Percentiles rank a stretch among this genome's conserved stretches.
These are phyloP conservation scores for Fusarium falciforme DNA, from an alignment of 2,329 filamentous ascomycete species.

Conservation along the genomic window DNA sequence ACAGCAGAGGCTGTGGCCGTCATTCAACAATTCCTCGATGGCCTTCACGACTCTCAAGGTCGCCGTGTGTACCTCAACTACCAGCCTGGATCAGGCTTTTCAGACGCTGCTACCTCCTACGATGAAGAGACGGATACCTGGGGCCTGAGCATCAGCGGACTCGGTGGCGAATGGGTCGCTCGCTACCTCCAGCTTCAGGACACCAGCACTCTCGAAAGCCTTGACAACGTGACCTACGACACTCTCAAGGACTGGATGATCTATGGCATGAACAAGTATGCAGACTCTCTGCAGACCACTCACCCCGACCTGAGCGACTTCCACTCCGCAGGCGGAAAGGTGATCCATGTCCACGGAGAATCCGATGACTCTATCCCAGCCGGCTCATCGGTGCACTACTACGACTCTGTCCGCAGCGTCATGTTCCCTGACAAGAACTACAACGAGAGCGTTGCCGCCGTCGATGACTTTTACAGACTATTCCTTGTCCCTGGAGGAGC, in stretches of 20 bases:
- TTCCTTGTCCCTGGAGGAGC: constrained; percentile 65
- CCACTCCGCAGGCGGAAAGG: constrained; percentile 62
- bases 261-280: constrained; percentile 59
- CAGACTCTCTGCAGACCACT: constrained; percentile 64
- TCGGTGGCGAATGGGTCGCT: constrained; percentile 52
- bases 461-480: constrained; percentile 65
- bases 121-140: constrained; percentile 48
- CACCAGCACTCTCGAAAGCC: constrained; percentile 53
- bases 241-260: constrained; percentile 67
- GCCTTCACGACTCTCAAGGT: constrained; percentile 48
- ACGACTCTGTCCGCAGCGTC: constrained; percentile 61
- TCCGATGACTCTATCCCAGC: constrained; percentile 64
- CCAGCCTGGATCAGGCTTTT: constrained; percentile 48
- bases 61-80: constrained; percentile 51
- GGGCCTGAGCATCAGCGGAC: constrained; percentile 47
- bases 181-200: constrained; percentile 56
- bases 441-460: constrained; percentile 52
- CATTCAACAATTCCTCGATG: constrained; percentile 49
- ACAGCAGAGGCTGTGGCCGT: constrained; percentile 50
- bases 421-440: constrained; percentile 51
- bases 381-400: constrained; percentile 66
- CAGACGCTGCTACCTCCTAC: constrained; percentile 48
- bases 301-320: constrained; percentile 64
- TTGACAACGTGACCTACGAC: constrained; percentile 65
- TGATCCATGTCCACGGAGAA: constrained; percentile 70